Base-by-base conservation (phyloP, 108 stramenopile species). In the Cyclotella cryptica region DNA sequence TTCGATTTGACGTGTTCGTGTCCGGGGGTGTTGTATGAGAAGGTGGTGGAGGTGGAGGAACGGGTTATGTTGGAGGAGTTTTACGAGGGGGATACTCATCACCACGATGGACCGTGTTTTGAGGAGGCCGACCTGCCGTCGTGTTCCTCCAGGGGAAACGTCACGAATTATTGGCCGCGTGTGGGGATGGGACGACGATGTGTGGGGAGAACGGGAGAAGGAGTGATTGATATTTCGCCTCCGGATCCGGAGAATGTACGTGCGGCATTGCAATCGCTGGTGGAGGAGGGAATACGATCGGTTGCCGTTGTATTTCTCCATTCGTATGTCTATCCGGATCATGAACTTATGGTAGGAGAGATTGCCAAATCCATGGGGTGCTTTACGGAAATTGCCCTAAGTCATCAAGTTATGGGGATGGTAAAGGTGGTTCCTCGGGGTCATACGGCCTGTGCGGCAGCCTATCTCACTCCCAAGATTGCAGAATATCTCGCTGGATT, bases 391-490 rank as follows among this genome's bases (percentile, higher is more conserved):
- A 93, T 99, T 54, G 92, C 92, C 29, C 69, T 98, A 28, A 89
- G 88, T 29, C 88, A 86, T 66, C 71, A 96, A 66, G 96, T 98
- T 40, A 96, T 96, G 96, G 87, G 92, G 52, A 98, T 97, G 98
- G 95, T 99, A 57, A 95, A 96, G 73, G 53, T 96, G 42, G 99
- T 99, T 10, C 88, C 94, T 12, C 84, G 98, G 13, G 96, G 97
- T 10, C 90, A 93, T 63, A 99, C 99, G 0, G 89, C 97, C 9
- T 93, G 89, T 58, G 98, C 97, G 15, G 94, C 97, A 49, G 99
- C 99, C 15, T 99, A 99, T 75, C 82, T 99, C 22, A 98, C 98
- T 15, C 99, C 99, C 42, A 90, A 94, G 69, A 98, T 98, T 57
- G 86, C 85, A 13, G 72, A 81, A 27, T 99, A 99, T 73, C 59